Evolutionary conservation across 148 eudicot species (phyloP), one percentile per base, ranked within the genome.

Genomic region (Chenopodium formosanum): DNA sequence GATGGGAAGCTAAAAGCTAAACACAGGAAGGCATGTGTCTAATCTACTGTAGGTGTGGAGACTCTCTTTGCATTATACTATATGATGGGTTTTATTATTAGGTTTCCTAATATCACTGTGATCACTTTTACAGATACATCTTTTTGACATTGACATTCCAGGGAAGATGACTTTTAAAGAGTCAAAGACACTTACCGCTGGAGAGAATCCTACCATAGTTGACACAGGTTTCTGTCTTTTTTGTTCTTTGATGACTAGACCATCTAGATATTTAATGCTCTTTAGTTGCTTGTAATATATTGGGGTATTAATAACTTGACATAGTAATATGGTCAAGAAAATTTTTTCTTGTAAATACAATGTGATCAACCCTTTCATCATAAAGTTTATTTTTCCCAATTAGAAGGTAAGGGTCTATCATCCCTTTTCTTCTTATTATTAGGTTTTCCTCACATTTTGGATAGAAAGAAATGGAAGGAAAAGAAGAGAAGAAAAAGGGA

Each of bases 101-200:
- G 67, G 71, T 56, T 73, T 2, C 27, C 66, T 50, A 34, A 78
- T 65, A 34, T 31, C 44, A n/a, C 12, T 2, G 40, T 62, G 34
- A 40, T 84, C 47, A 62, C 25, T 62, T 48, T 83, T 60, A 58
- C 90, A 90, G 92, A 91, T 90, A 80, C 94, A 91, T 81, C 92
- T 91, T 69, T 91, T 91, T 86, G 94, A 91, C 82, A 91, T 91
- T 70, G 90, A 91, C 79, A 91, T 91, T 84, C 94, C 94, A 2
- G 94, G 94, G 48, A 67, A 89, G 89, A 91, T 91, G 66, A 87
- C 87, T 71, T 91, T 91, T 71, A 87, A 87, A 82, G 94, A 91
- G 84, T 90, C 94, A 44, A 85, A 80, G 86, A 91, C 94, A 20
- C 94, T 91, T 66, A 86, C 94, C 58, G 91, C 94, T 20, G 94